Evolutionary conservation across 306 rosid genomes (phyloP).

Genomic region (Corylus avellana): DNA sequence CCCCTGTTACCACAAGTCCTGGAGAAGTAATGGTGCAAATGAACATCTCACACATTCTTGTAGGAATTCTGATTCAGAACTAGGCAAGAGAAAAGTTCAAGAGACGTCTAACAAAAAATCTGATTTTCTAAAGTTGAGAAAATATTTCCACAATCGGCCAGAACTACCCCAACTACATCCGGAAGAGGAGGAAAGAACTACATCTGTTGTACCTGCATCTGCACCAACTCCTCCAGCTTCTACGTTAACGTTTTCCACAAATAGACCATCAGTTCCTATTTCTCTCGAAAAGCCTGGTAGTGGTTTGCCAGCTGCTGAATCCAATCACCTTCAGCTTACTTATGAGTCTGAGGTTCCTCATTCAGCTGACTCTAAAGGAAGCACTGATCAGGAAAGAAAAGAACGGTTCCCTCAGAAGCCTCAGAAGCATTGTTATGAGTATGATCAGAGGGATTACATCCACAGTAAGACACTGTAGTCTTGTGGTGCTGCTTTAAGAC

Average conservation of each 20-base stretch:
- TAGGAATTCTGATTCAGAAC: conserved; percentile 22
- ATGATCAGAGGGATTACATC: conserved; percentile 32
- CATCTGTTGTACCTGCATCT: conserved; percentile 26
- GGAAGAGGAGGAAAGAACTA: conserved; percentile 20
- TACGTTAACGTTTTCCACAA: conserved; percentile 24
- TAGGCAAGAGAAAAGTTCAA: conserved; percentile 27
- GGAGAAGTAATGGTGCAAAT: conserved; percentile 24
- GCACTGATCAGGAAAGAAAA: conserved; percentile 24
- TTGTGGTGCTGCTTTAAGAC: not conserved
- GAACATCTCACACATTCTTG: conserved; percentile 16
- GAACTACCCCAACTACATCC: conserved; percentile 14
- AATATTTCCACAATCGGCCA: conserved; percentile 4
- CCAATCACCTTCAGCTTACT: conserved; percentile 13
- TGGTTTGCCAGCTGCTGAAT: conserved; percentile 10
- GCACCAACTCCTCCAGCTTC: conserved; percentile 25
- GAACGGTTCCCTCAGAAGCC: conserved; percentile 34
- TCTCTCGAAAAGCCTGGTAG: conserved; percentile 22
- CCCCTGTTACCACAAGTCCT: conserved; percentile 14
- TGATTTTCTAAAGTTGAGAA: conserved; percentile 10
- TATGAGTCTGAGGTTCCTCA: conserved; percentile 20
- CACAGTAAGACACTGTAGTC: conserved; percentile 25
- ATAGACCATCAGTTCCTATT: conserved; percentile 31
- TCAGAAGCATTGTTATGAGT: conserved; percentile 34
- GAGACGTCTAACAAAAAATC: conserved; percentile 4
- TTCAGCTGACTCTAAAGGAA: conserved; percentile 16